These are phyloP conservation scores for Penicillium arizonense DNA, from an alignment of 495 filamentous ascomycete species.

Conservation along the genomic window DNA sequence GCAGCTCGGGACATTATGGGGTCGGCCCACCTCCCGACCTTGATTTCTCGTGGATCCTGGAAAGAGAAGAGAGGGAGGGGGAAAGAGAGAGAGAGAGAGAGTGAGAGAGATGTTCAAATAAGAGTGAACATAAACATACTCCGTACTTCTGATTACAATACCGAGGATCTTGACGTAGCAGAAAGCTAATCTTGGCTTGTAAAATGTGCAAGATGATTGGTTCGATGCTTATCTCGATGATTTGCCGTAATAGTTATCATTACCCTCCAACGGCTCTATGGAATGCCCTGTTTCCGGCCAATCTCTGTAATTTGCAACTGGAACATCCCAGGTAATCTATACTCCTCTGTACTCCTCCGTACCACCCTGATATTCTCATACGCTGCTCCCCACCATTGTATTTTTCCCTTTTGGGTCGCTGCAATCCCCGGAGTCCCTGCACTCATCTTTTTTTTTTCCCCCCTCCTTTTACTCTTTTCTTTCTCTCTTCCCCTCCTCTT, in stretches of 20 bases:
- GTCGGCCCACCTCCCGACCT: constrained; percentile 1
- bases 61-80: background rate
- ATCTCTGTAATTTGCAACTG: background rate
- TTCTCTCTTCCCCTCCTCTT: constrained; percentile 12
- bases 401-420: constrained; percentile 25
- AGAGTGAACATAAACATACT: background rate
- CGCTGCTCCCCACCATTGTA: constrained; percentile 28
- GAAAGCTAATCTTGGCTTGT: constrained; percentile 39
- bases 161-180: constrained; percentile 41
- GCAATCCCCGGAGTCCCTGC: constrained; percentile 33
- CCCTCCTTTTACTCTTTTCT: constrained; percentile 26
- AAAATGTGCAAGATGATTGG: constrained; percentile 38
- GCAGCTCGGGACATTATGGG: background rate
- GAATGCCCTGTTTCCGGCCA: constrained; percentile 1
- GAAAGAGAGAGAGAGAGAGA: too few species aligned
- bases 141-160: background rate
- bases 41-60: constrained; percentile 1
- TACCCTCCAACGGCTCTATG: constrained; percentile 4
- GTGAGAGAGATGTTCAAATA: too few species aligned
- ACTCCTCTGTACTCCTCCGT: too few species aligned
- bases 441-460: constrained; percentile 23
- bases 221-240: constrained; percentile 35
- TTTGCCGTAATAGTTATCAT: constrained; percentile 33
- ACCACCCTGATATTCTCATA: too few species aligned
- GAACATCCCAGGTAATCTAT: background rate